Base-by-base conservation (phyloP, 2,329 filamentous ascomycete genomes). In the Microascus cirrosus region DNA sequence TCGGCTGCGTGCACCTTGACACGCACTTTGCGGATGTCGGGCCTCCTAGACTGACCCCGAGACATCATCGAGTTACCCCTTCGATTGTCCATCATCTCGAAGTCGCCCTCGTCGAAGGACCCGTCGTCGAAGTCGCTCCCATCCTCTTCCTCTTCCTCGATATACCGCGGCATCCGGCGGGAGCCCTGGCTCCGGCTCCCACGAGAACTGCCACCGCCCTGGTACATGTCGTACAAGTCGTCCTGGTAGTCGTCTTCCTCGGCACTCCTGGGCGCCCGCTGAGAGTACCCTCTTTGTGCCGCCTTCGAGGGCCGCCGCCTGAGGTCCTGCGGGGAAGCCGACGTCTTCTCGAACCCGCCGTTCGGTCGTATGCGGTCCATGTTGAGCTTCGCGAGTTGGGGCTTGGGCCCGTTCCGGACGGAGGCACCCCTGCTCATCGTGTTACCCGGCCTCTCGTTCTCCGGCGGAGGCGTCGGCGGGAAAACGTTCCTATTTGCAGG, bases 381-480 rank as follows among this genome's bases (percentile, higher is more conserved):
- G 63, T 82, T 85, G 61, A 86, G 77, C 63, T 82, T 82, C 25
- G 81, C 76, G n/a, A 79, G 80, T 72, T 79, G 77, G 42, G 82
- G 82, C 62, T 81, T 85, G 54, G 77, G 74, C 2, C 82, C 82
- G 64, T 77, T 84, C 59, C 82, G 80, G 54, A 85, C 80, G n/a
- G 83, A 86, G 32, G 77, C 76, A 56, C 74, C 81, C 24, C 83
- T 77, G 62, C 73, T 79, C 65, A 80, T 74, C 51, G 65, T 32
- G 28, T 32, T 63, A 7, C 69, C 61, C 3, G 72, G 71, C 65
- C 86, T 87, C 63, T 96, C 91, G 61, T 83, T 82, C 76, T 99
- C 94, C 6, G 94, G 94, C 7, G 94, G 94, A 48, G 94, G 94
- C n/a, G 94, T 97, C n/a, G 94, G 94, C 20, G 94, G 94, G 75